phyloP scores from a whole-genome alignment of 805 yeast species.

The Zygosaccharomyces bailii region DNA sequence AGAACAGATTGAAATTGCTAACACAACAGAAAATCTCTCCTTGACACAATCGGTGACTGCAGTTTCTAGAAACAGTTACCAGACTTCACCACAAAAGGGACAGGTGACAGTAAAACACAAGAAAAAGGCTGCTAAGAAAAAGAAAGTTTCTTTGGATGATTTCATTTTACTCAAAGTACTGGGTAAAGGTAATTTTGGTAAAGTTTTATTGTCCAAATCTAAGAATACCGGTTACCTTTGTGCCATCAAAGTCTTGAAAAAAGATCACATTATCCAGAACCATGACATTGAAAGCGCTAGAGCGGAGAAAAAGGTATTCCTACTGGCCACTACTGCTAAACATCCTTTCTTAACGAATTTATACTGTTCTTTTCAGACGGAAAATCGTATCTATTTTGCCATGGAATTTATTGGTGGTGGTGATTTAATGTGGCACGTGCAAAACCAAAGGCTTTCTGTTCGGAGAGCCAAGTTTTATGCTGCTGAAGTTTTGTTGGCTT shows the following conservation, averaged over 20 bases:
- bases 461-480: constrained; percentile 96
- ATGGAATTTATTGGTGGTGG: constrained; percentile 99
- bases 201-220: constrained; percentile 95
- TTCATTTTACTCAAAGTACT: constrained; percentile 90
- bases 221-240: constrained; percentile 76
- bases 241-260: constrained; percentile 95
- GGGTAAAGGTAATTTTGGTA: constrained; percentile 98
- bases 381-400: constrained; percentile 93
- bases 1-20: constrained; percentile 16
- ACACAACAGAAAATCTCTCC: constrained; percentile 1
- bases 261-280: constrained; percentile 90
- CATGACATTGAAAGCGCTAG: constrained; percentile 94
- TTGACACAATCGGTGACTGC: constrained; percentile 10
- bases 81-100: constrained; percentile 27
- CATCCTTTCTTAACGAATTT: constrained; percentile 92
- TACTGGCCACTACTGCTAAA: constrained; percentile 74
- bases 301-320: constrained; percentile 90
- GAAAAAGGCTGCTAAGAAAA: constrained; percentile 41
- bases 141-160: constrained; percentile 88
- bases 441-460: constrained; percentile 81
- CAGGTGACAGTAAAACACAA: constrained; percentile 24
- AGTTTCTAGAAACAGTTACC: constrained; percentile 12
- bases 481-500: constrained; percentile 87
- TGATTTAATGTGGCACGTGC: constrained; percentile 99
- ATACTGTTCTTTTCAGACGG: constrained; percentile 96